Conservation (phyloP, 225 moss, liverwort and hornwort genomes). For the Sphagnum tenellum region DNA sequence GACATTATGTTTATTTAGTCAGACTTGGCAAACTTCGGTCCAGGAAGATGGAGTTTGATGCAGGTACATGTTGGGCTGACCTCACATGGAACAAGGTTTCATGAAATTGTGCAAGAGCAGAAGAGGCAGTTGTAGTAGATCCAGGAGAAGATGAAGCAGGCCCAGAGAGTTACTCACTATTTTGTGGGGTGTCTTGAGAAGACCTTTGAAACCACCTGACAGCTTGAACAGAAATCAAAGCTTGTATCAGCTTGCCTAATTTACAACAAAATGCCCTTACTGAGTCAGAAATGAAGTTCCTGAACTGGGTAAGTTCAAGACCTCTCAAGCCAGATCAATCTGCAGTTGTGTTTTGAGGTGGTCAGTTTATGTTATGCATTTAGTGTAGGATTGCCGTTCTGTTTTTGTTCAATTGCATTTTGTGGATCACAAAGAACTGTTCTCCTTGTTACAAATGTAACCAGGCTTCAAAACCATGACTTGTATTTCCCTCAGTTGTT, state of each 20-base stretch:
- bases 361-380: not conserved
- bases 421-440: not conserved
- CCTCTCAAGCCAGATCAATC: not conserved
- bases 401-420: no score
- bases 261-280: constrained; percentile 74
- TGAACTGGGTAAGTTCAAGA: constrained; percentile 55
- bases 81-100: constrained; percentile 78
- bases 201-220: constrained; percentile 60
- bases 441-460: constrained; percentile 35
- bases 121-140: constrained; percentile 50
- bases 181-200: constrained; percentile 59
- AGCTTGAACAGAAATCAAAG: constrained; percentile 71
- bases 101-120: constrained; percentile 76
- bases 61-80: constrained; percentile 91
- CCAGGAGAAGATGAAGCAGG: constrained; percentile 50
- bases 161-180: constrained; percentile 49
- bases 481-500: constrained; percentile 69
- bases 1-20: no score
- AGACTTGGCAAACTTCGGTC: not conserved
- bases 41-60: not conserved
- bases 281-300: constrained; percentile 57
- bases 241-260: constrained; percentile 54
- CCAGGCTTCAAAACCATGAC: constrained; percentile 86
- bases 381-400: not conserved
- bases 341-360: not conserved